phyloP scores from a whole-genome alignment of 2,329 filamentous ascomycete species.

The Didymellaceae sp. region DNA sequence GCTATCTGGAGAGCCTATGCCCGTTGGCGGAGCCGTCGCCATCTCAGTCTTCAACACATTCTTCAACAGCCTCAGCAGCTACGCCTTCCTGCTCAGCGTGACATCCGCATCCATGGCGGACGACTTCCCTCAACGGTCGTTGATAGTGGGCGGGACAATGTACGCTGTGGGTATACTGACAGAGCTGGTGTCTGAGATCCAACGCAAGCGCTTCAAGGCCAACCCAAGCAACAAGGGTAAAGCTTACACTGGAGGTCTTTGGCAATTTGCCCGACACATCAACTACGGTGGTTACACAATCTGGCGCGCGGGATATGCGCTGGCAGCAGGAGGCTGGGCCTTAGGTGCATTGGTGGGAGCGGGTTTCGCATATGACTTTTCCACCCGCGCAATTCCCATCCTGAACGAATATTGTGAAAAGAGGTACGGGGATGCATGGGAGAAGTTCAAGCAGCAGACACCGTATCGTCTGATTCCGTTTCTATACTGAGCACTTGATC shows the following conservation, averaged over 20 bases:
- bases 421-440: conserved; percentile 51
- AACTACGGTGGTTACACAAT: conserved; percentile 62
- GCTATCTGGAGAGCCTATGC: conserved; percentile 60
- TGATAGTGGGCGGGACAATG: conserved; percentile 58
- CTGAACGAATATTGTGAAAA: conserved; percentile 58
- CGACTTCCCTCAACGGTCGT: conserved; percentile 48
- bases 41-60: conserved; percentile 62
- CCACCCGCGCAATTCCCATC: conserved; percentile 52
- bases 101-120: conserved; percentile 55
- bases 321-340: conserved; percentile 56
- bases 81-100: conserved; percentile 59
- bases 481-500: conserved; percentile 31
- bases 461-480: conserved; percentile 47
- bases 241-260: conserved; percentile 58
- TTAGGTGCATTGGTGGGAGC: conserved; percentile 51
- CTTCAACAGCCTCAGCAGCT: conserved; percentile 62
- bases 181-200: conserved; percentile 64
- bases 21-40: conserved; percentile 49
- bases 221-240: conserved; percentile 61
- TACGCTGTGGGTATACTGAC: conserved; percentile 61
- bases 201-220: conserved; percentile 61
- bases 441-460: conserved; percentile 49
- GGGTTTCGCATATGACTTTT: conserved; percentile 57
- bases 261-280: conserved; percentile 58
- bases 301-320: conserved; percentile 59